Evolutionary conservation across 495 filamentous ascomycete species (phyloP), one percentile per base, ranked within the genome.

Genomic region (Aspergillus coremiiformis): DNA sequence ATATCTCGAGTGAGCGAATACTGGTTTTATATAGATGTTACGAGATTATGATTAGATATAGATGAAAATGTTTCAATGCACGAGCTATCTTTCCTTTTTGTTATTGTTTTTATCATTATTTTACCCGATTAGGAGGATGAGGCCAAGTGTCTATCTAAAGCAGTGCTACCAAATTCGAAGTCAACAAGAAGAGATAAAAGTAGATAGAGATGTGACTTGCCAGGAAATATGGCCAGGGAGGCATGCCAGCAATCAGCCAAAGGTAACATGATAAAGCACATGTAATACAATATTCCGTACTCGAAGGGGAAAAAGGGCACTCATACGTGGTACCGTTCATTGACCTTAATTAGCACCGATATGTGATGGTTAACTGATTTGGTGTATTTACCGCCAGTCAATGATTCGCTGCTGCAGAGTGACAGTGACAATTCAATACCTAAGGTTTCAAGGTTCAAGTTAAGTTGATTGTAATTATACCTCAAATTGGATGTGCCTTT

Each of bases 41-140:
- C 8, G 48, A 52, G 29, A 30, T 53, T 44, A 68, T 41, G 65
- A 67, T 27, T 55, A 49, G 51, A 65, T 43, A 21, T 53, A 53
- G 51, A 53, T 15, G 43, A 52, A 26, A n/a, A n/a, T 24, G 17
- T 20, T 48, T 23, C 32, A 15, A 53, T 30, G 24, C 33, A 35
- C 37, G 63, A 59, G 35, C 33, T 48, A 27, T 49, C 9, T 4
- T 32, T 48, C 47, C 33, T 44, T 19, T 15, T 48, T 57, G 14
- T 9, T 19, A 23, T 42, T 23, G 43, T 46, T 5, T 48, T 30
- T n/a, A 20, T 43, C 35, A n/a, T n/a, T n/a, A n/a, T n/a, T n/a
- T n/a, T n/a, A n/a, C n/a, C n/a, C n/a, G n/a, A n/a, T n/a, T n/a
- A n/a, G n/a, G n/a, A n/a, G n/a, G n/a, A n/a, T n/a, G n/a, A n/a